phyloP scores from a whole-genome alignment of 2,329 filamentous ascomycete species.

The Pezizomycotina sp. region DNA sequence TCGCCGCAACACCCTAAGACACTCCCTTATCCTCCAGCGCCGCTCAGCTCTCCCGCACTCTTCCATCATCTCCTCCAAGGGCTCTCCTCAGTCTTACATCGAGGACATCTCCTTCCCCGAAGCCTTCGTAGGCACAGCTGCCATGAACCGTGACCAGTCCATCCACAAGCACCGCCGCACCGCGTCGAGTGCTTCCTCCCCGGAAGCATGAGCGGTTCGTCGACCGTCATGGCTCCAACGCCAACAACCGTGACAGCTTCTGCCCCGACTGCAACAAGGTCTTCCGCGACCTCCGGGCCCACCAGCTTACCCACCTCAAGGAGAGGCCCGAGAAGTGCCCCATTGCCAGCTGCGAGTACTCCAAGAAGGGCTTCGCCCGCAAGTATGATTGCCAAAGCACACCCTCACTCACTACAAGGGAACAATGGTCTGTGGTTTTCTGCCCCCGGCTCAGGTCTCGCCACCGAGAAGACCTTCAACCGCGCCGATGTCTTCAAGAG shows the following conservation, averaged over 20 bases:
- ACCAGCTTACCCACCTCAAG: conserved; percentile 84
- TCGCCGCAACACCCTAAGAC: conserved; percentile 19
- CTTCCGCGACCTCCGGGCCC: conserved; percentile 41
- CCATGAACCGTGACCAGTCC: conserved; percentile 13
- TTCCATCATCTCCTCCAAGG: conserved; percentile 9
- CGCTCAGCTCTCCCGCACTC: conserved; percentile 17
- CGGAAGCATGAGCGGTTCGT: too few relatives aligned
- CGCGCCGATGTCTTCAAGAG: conserved; percentile 91
- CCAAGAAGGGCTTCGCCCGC: conserved; percentile 77
- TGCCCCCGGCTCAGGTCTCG: conserved; percentile 72
- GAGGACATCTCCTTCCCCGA: conserved; percentile 4
- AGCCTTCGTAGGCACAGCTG: conserved; percentile 14
- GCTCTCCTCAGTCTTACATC: conserved; percentile 9
- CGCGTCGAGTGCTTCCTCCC: conserved; percentile 12
- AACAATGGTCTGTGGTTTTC: conserved; percentile 93
- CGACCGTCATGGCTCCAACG: conserved; percentile 10
- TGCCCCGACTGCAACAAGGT: conserved; percentile 24
- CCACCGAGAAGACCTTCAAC: conserved; percentile 89
- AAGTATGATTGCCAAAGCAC: conserved; percentile 94
- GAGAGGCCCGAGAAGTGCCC: conserved; percentile 90
- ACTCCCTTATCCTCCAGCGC: conserved; percentile 12
- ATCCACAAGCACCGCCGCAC: conserved; percentile 11
- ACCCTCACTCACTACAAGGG: conserved; percentile 93
- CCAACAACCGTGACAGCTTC: conserved; percentile 24
- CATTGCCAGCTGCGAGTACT: conserved; percentile 79